phyloP scores from a whole-genome alignment of 495 filamentous ascomycete genomes.

The Podospora conica region DNA sequence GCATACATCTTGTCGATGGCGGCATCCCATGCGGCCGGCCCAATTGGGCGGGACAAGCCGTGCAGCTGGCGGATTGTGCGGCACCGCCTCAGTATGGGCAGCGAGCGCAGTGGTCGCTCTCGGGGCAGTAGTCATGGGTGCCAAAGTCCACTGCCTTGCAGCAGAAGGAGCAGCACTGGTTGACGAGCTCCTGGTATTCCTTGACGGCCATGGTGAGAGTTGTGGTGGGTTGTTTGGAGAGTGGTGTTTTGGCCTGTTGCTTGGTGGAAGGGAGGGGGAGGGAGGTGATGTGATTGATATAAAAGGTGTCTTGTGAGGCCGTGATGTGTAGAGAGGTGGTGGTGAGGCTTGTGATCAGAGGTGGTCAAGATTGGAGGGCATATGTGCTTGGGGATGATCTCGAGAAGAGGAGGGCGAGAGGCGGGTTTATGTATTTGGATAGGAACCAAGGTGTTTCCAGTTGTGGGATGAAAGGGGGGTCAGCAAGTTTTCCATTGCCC shows the following conservation, averaged over 20 bases:
- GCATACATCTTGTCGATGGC: constrained; percentile 11
- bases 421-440: constrained; percentile 19
- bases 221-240: background rate
- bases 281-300: background rate
- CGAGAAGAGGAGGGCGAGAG: constrained; percentile 5
- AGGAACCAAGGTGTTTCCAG: constrained; percentile 15
- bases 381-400: constrained; percentile 13
- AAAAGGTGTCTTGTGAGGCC: background rate
- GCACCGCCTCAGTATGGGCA: constrained; percentile 35
- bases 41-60: constrained; percentile 18
- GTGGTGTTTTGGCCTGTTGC: constrained; percentile 2
- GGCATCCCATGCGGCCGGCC: constrained; percentile 21
- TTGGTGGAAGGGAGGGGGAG: background rate
- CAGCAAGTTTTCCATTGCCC: constrained; percentile 10
- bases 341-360: background rate
- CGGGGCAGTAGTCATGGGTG: constrained; percentile 47
- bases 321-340: background rate
- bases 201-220: constrained; percentile 38
- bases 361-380: constrained; percentile 13
- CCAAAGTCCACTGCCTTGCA: constrained; percentile 48
- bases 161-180: constrained; percentile 48
- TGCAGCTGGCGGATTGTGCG: background rate
- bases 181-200: constrained; percentile 41
- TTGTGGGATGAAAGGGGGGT: constrained; percentile 10
- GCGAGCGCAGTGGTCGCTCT: constrained; percentile 35